Evolutionary conservation across 768 basidiomycete genomes (phyloP).

Genomic region (Leccinum aurantiacum): DNA sequence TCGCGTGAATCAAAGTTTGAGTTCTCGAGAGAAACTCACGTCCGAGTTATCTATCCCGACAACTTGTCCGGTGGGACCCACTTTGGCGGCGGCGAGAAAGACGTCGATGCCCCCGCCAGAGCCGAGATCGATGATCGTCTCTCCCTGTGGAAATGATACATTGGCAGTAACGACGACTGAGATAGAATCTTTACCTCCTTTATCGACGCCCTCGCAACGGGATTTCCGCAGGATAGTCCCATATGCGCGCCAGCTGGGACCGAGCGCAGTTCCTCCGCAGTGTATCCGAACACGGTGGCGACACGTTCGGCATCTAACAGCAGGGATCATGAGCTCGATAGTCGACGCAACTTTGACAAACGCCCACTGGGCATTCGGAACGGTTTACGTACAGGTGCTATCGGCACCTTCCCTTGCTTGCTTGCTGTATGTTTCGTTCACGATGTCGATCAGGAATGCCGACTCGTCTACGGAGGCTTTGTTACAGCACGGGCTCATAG

Average conservation of each 20-base stretch:
- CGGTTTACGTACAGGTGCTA: conserved; percentile 13
- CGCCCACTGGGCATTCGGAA: background rate
- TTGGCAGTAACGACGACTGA: background rate
- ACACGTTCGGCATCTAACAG: conserved; percentile 15
- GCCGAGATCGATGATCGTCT: conserved; percentile 56
- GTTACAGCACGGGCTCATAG: background rate
- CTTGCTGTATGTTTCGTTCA: conserved; percentile 18
- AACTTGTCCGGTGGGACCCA: conserved; percentile 48
- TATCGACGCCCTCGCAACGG: conserved; percentile 45
- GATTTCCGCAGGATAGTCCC: conserved; percentile 57
- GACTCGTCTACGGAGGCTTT: background rate
- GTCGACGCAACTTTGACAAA: background rate
- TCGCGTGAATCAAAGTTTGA: background rate
- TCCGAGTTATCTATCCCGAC: conserved; percentile 56
- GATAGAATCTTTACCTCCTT: conserved; percentile 37
- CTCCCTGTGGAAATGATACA: conserved; percentile 41
- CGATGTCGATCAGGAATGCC: background rate
- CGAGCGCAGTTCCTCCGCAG: conserved; percentile 39
- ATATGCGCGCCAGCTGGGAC: conserved; percentile 46
- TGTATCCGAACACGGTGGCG: conserved; percentile 48
- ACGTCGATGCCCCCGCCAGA: conserved; percentile 58
- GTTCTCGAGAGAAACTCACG: conserved; percentile 32
- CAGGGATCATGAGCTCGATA: background rate
- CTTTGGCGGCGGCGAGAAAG: conserved; percentile 50
- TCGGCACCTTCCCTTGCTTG: conserved; percentile 7